Conservation (phyloP, 225 moss, liverwort and hornwort genomes). For the Polytrichum commune region DNA sequence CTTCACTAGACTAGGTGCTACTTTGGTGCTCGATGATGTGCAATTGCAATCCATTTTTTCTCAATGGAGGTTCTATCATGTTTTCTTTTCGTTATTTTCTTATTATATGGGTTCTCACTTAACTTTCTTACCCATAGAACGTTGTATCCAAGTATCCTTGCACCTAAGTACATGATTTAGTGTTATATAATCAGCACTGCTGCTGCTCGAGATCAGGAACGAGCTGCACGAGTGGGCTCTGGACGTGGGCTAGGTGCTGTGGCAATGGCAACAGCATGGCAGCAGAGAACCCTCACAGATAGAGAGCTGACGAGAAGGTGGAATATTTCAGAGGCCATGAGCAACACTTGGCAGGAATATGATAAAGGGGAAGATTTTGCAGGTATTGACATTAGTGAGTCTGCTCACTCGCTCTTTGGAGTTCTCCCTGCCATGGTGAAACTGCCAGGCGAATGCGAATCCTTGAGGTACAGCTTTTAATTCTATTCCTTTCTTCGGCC, state of each 20-base stretch:
- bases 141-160: too few relatives aligned
- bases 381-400: constrained; percentile 54
- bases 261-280: constrained; percentile 96
- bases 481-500: too few relatives aligned
- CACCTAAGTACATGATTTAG: too few relatives aligned
- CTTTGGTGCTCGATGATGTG: too few relatives aligned
- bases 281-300: constrained; percentile 78
- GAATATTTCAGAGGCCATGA: constrained; percentile 94
- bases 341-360: constrained; percentile 83
- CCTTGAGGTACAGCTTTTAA: constrained; percentile 52
- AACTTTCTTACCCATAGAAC: too few relatives aligned
- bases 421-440: constrained; percentile 92
- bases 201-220: constrained; percentile 92
- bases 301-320: constrained; percentile 90
- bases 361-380: constrained; percentile 45
- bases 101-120: too few relatives aligned
- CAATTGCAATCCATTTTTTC: too few relatives aligned
- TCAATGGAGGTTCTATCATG: too few relatives aligned
- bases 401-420: constrained; percentile 59
- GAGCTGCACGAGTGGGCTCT: constrained; percentile 88
- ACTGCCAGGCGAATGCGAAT: constrained; percentile 88
- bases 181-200: constrained; percentile 11
- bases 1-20: too few relatives aligned
- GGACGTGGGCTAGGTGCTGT: constrained; percentile 93
- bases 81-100: too few relatives aligned